These are phyloP conservation scores for Chlorella sp. DNA, from an alignment of 139 green algal species.

Conservation along the genomic window DNA sequence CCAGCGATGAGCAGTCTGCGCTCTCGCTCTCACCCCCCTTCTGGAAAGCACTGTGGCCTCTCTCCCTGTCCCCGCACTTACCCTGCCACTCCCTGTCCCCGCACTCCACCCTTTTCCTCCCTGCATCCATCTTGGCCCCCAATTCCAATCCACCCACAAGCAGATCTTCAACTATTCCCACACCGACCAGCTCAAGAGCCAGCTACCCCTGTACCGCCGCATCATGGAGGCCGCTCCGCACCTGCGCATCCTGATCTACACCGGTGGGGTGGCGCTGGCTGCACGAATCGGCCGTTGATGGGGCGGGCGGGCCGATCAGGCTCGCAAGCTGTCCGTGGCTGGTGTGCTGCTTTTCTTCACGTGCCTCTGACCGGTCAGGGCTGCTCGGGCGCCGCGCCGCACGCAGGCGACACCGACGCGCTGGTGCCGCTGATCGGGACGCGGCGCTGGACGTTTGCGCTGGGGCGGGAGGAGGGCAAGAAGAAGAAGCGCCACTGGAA, in stretches of 20 bases:
- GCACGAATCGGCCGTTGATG: neutral
- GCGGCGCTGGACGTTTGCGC: conserved; percentile 1
- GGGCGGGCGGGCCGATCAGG: neutral
- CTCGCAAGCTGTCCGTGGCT: neutral
- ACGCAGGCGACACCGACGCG: conserved; percentile 10
- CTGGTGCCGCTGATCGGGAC: conserved; percentile 11
- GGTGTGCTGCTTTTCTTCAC: neutral
- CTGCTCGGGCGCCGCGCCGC: no score
- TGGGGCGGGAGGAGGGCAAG: conserved; percentile 9
- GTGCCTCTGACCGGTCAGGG: neutral
- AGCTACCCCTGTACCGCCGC: conserved; percentile 6
- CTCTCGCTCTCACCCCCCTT: no score
- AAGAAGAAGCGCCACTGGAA: conserved; percentile 8
- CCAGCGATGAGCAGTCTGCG: no score
- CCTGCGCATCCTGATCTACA: conserved; percentile 18
- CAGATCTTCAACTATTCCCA: neutral
- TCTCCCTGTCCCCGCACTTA: neutral
- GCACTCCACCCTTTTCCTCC: neutral
- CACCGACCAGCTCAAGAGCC: conserved; percentile 5
- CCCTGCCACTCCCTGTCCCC: neutral
- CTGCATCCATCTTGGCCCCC: no score
- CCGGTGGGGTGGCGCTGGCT: neutral
- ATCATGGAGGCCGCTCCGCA: conserved; percentile 7
- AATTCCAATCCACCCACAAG: no score
- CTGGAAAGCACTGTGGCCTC: no score